Base-by-base conservation (phyloP, 176 grass and related monocot species). In the Avena sativa region DNA sequence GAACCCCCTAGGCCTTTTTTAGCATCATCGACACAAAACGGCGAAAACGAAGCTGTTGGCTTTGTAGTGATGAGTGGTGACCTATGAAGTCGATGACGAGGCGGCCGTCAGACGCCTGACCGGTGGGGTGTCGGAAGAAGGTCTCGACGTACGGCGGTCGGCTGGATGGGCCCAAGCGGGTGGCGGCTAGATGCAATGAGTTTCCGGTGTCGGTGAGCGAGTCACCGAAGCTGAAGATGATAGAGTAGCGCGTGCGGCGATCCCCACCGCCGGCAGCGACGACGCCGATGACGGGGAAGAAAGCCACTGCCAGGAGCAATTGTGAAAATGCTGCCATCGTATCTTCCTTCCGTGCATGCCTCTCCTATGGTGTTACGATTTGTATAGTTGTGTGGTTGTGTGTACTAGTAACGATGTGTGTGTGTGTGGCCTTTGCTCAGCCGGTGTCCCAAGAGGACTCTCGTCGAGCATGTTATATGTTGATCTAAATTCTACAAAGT, bases 121-220 rank as follows among this genome's bases (percentile, higher is more conserved):
- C 85, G 36, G 50, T 87, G 75, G 85, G 85, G 76, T 9, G 76
- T 20, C 16, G 51, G 63, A 80, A 87, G 85, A 57, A 86, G 76
- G 76, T 86, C 64, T 71, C 52, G 8, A 64, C 76, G 61, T 87
- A 87, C 2, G 85, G 76, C 6, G 77, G 76, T 34, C 10, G 61
- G 76, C 63, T 79, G 34, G 20, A 23, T 2, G 76, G 51, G 0
- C 65, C 61, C 6, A 16, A 43, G 3, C 16, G 30, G 34, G 28
- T 58, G 50, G 34, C 65, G 19, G 63, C 19, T 2, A 80, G 47
- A 30, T 19, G 49, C 9, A 68, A 5, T 48, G 48, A 40, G 85
- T 87, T 87, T 4, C 85, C 76, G 36, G 85, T 81, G 76, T 80
- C 76, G 14, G 76, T 81, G 63, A 87, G 85, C 14, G 85, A 87